These are phyloP conservation scores for Shiraia bambusicola DNA, from an alignment of 2,329 filamentous ascomycete genomes.

Conservation along the genomic window DNA sequence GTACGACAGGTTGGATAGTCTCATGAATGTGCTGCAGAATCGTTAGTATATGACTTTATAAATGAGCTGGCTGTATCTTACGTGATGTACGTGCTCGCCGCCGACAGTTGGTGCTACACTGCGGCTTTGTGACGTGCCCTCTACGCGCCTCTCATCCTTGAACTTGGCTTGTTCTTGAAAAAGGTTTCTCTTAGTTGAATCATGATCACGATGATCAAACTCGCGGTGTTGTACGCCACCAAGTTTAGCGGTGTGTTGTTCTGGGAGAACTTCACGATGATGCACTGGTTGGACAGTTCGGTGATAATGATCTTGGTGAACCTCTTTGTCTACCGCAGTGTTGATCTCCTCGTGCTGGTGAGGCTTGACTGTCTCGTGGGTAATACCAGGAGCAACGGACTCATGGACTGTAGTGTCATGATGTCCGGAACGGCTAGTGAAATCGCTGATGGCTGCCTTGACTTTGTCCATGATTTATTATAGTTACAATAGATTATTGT, in stretches of 20 bases:
- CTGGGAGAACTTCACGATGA: constrained; percentile 58
- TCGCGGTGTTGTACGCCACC: constrained; percentile 61
- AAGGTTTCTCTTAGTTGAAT: constrained; percentile 30
- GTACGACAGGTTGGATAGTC: constrained; percentile 68
- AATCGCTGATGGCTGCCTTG: constrained; percentile 62
- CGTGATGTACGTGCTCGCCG: constrained; percentile 65
- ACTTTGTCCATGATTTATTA: constrained; percentile 58
- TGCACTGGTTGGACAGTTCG: constrained; percentile 67
- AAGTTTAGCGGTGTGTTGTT: constrained; percentile 64
- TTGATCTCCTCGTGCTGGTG: constrained; percentile 63
- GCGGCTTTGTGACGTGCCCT: constrained; percentile 53
- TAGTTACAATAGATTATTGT: not conserved
- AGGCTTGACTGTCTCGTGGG: constrained; percentile 61
- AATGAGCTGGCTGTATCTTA: constrained; percentile 8
- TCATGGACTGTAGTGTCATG: constrained; percentile 72
- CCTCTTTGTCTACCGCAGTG: constrained; percentile 66
- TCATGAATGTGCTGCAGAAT: constrained; percentile 58
- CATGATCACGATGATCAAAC: constrained; percentile 62
- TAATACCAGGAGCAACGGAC: constrained; percentile 61
- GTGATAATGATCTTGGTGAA: constrained; percentile 73
- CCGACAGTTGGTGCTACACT: constrained; percentile 53
- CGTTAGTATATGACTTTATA: constrained; percentile 8
- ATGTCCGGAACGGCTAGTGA: constrained; percentile 62
- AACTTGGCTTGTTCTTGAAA: constrained; percentile 57
- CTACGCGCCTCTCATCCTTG: constrained; percentile 51